Evolutionary conservation across 768 basidiomycete genomes (phyloP), one percentile per base, ranked within the genome.

Genomic region (Pilatotrama ljubarskyi): DNA sequence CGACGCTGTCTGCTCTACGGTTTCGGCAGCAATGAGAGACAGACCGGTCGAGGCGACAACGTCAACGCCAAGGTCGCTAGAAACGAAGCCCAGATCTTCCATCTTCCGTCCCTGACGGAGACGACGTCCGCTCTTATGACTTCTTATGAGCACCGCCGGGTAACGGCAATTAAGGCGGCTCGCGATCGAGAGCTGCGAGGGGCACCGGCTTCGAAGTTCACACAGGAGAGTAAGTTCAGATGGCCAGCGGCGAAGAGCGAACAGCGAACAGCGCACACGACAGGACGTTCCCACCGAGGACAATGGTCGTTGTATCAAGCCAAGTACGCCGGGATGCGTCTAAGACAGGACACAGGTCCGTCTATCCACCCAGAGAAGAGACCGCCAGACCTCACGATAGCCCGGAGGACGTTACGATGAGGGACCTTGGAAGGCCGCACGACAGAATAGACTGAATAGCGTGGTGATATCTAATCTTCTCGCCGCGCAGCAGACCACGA

Each of bases 1-100:
- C n/a, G n/a, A n/a, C n/a, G n/a, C n/a, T n/a, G n/a, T n/a, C n/a
- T n/a, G n/a, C n/a, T n/a, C n/a, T n/a, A n/a, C n/a, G n/a, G n/a
- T n/a, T n/a, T n/a, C n/a, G n/a, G n/a, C n/a, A n/a, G 13, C 38
- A 5, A 47, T 26, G 46, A n/a, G 26, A 43, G 29, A 32, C 18
- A 17, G 20, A n/a, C 13, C 37, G 20, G 32, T 14, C 29, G 24
- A 10, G 24, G 41, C 26, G 38, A 51, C 50, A 32, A n/a, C n/a
- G n/a, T n/a, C n/a, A 22, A 37, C 51, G 43, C 46, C 54, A 36
- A 17, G 20, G 9, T 18, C 24, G 43, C 54, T 46, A 18, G 17
- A 47, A 46, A 35, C 29, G 54, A 32, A 43, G 54, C 44, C 43
- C 54, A 6, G 54, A 55, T 55, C 54, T 38, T 55, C n/a, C 43